A percentile compares a stretch with the other conserved stretches of the same genome.
Conservation (phyloP, 176 grass and related monocot species). For the Aegilops umbellulata region DNA sequence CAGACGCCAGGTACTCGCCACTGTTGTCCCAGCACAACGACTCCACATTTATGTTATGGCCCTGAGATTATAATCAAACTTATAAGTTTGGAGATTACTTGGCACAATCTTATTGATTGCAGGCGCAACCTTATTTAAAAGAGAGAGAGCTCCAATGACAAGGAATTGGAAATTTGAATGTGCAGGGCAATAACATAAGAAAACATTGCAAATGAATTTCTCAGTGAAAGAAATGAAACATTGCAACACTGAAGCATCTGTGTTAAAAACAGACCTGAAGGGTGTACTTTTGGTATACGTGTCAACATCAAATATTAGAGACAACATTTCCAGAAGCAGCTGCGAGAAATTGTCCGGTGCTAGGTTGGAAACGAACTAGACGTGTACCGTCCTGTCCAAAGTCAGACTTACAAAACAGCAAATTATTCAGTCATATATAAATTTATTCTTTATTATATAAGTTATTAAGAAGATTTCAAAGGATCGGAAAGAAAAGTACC, state of each 20-base stretch:
- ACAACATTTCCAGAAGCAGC: conserved; percentile 72
- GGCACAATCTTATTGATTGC: background rate
- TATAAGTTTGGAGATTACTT: conserved; percentile 3
- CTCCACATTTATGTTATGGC: conserved; percentile 70
- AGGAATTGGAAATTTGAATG: background rate
- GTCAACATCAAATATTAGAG: conserved; percentile 78
- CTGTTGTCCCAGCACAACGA: conserved; percentile 93
- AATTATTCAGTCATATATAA: background rate
- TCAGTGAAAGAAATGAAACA: background rate
- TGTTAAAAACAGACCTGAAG: conserved; percentile 57
- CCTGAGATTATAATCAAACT: conserved; percentile 47
- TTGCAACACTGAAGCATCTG: background rate
- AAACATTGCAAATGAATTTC: background rate
- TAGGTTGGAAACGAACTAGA: conserved; percentile 95
- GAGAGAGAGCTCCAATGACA: no score
- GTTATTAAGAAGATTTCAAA: background rate
- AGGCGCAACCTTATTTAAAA: background rate
- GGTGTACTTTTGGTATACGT: conserved; percentile 58
- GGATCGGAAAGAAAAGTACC: background rate
- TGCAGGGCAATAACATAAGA: background rate
- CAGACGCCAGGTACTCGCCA: conserved; percentile 76
- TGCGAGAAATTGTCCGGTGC: conserved; percentile 64
- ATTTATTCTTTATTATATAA: no score
- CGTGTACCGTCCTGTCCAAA: conserved; percentile 61
- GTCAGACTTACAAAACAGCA: background rate